Evolutionary conservation across 306 rosid genomes (phyloP).

Genomic region (Ziziphus jujuba): DNA sequence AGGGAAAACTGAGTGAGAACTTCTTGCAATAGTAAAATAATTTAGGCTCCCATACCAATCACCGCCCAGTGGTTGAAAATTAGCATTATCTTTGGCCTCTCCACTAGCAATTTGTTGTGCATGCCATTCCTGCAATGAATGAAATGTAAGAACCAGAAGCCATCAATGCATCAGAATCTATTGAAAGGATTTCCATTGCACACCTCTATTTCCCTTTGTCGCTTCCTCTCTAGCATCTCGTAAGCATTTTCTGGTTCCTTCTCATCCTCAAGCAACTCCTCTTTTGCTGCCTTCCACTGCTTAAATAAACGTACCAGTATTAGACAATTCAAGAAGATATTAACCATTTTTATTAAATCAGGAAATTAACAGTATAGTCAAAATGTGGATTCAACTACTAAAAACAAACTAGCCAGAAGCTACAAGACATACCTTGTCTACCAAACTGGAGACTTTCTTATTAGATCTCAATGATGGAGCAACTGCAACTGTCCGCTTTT

Average conservation of each 20-base stretch:
- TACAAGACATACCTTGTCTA: conserved; percentile 64
- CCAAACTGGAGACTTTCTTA: conserved; percentile 89
- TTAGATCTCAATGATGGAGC: conserved; percentile 86
- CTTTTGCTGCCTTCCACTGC: conserved; percentile 99
- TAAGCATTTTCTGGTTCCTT: conserved; percentile 75
- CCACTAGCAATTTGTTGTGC: conserved; percentile 90
- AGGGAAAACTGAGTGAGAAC: neutral
- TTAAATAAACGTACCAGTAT: conserved; percentile 22
- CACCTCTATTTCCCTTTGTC: conserved; percentile 94
- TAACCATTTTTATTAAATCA: too few species aligned
- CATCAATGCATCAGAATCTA: neutral
- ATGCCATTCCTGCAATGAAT: conserved; percentile 69
- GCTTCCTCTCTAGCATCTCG: conserved; percentile 79
- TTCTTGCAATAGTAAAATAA: neutral
- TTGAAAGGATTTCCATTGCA: conserved; percentile 3
- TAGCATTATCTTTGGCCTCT: conserved; percentile 93
- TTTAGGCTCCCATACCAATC: conserved; percentile 64
- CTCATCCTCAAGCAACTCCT: conserved; percentile 91
- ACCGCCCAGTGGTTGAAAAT: conserved; percentile 94
- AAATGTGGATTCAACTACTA: neutral
- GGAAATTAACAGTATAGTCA: neutral
- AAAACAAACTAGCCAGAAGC: neutral
- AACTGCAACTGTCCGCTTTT: conserved; percentile 67
- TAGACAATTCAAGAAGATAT: neutral
- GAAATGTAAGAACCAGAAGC: conserved; percentile 30